Percentiles rank a stretch among this genome's conserved stretches.
Conservation (phyloP, 306 rosid genomes). For the Pyrus betulifolia region DNA sequence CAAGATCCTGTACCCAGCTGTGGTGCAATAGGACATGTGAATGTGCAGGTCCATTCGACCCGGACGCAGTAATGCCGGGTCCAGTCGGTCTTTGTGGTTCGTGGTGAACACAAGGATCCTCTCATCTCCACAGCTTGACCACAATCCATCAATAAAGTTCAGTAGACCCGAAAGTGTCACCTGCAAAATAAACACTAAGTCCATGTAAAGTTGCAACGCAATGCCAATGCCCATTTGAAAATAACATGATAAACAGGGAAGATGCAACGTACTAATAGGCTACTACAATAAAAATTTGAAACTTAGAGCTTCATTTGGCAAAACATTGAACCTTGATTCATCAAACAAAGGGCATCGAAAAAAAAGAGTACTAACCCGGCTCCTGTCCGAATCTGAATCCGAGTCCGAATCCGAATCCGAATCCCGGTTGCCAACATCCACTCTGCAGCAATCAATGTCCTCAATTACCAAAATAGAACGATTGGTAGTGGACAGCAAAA, state of each 20-base stretch:
- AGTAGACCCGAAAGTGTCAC: neutral
- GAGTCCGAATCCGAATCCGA: neutral
- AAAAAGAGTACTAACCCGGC: neutral
- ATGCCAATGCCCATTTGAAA: neutral
- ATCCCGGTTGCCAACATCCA: neutral
- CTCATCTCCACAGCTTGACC: slow-evolving; percentile 55
- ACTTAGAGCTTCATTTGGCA: neutral
- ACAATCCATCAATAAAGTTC: slow-evolving; percentile 37
- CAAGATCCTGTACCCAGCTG: slow-evolving; percentile 25
- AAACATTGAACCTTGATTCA: neutral
- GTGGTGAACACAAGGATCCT: slow-evolving; percentile 46
- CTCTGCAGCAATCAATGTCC: slow-evolving; percentile 30
- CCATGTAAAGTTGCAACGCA: neutral
- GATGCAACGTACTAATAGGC: no score
- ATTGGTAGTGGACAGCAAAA: slow-evolving; percentile 19
- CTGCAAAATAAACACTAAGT: neutral
- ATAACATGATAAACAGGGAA: neutral
- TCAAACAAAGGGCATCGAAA: no score
- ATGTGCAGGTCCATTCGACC: slow-evolving; percentile 61
- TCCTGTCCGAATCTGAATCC: neutral
- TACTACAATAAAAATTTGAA: neutral
- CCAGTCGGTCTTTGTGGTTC: slow-evolving; percentile 37
- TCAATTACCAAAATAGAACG: slow-evolving; percentile 39
- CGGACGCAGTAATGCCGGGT: slow-evolving; percentile 35
- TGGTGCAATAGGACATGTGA: slow-evolving; percentile 35